These are phyloP conservation scores for Scedosporium boydii DNA, from an alignment of 2,329 filamentous ascomycete genomes.

Conservation along the genomic window DNA sequence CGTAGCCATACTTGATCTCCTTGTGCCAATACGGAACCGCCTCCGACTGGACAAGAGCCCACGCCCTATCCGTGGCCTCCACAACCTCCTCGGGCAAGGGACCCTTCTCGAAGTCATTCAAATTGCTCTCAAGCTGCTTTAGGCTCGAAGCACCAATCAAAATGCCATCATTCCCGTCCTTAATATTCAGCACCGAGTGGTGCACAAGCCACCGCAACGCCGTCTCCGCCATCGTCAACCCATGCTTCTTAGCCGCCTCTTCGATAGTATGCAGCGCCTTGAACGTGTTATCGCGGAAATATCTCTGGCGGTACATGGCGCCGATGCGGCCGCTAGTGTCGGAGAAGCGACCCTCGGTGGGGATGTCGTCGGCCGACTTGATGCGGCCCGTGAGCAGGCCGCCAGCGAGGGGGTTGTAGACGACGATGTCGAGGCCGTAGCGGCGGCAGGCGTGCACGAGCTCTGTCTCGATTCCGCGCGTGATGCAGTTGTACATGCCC, in stretches of 20 bases:
- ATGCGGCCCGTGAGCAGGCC: conserved; percentile 75
- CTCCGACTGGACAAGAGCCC: conserved; percentile 57
- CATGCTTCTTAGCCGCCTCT: conserved; percentile 56
- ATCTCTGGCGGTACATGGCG: conserved; percentile 52
- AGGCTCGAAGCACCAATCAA: conserved; percentile 50
- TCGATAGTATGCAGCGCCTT: conserved; percentile 60
- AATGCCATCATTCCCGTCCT: conserved; percentile 46
- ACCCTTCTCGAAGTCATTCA: conserved; percentile 53
- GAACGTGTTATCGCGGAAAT: conserved; percentile 59
- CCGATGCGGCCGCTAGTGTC: conserved; percentile 42
- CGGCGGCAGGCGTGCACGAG: conserved; percentile 63
- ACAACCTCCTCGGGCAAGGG: conserved; percentile 71
- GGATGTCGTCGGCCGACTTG: conserved; percentile 53
- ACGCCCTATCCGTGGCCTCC: conserved; percentile 65
- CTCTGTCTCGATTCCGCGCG: conserved; percentile 65
- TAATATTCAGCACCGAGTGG: conserved; percentile 51
- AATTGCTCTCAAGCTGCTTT: conserved; percentile 47
- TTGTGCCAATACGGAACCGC: conserved; percentile 45
- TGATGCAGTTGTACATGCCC: conserved; percentile 80
- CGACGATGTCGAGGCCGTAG: conserved; percentile 69
- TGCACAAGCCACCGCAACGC: conserved; percentile 66
- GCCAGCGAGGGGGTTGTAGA: conserved; percentile 76
- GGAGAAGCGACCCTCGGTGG: conserved; percentile 61
- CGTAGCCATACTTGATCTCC: conserved; percentile 57
- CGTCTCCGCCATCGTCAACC: conserved; percentile 60